A percentile compares a stretch with the other conserved stretches of the same genome.
These are phyloP conservation scores for Podaxis sp. DNA, from an alignment of 768 basidiomycete genomes.

Conservation along the genomic window DNA sequence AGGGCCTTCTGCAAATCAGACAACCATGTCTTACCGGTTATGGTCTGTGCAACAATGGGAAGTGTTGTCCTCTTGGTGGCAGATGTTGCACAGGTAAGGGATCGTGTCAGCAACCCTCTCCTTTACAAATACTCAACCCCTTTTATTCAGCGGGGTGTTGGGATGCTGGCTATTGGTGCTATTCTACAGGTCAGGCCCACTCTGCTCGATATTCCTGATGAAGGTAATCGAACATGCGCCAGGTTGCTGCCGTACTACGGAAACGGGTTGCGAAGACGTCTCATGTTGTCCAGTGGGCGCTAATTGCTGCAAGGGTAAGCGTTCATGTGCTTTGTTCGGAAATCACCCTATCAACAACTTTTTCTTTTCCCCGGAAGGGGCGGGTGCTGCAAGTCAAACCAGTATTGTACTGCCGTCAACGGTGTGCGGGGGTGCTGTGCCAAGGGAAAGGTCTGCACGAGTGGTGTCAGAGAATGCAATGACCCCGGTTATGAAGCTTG, in stretches of 20 bases:
- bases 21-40: slow-evolving; percentile 2
- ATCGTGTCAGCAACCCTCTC: no score
- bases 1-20: slow-evolving; percentile 1
- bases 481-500: neutral
- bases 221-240: neutral
- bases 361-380: neutral
- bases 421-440: neutral
- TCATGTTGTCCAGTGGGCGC: neutral
- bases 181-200: neutral
- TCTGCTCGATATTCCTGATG: neutral
- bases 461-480: neutral
- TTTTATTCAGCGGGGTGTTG: neutral
- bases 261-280: neutral
- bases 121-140: neutral
- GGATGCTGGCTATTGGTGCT: slow-evolving; percentile 1
- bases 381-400: neutral
- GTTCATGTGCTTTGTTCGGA: neutral
- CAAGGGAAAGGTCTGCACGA: neutral
- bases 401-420: neutral
- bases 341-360: neutral
- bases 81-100: slow-evolving; percentile 4
- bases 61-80: slow-evolving; percentile 6
- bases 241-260: slow-evolving; percentile 1
- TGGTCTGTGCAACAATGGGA: neutral
- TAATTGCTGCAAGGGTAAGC: slow-evolving; percentile 7